Base-by-base conservation (phyloP, 345 rosid species). In the Streptanthus diversifolius region DNA sequence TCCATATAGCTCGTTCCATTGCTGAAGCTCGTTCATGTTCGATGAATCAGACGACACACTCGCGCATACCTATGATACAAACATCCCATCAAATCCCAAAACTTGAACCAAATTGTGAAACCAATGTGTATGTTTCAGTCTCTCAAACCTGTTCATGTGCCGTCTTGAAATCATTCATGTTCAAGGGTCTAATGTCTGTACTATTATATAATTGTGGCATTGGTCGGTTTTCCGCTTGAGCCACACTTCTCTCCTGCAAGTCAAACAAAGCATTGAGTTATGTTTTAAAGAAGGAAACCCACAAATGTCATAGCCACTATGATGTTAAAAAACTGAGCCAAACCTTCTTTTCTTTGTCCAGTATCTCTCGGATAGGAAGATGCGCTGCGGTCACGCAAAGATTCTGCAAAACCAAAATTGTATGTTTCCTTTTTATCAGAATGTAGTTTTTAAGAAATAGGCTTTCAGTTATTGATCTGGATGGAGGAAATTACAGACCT, bases 1-100 rank as follows among this genome's bases (percentile, higher is more conserved):
- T 37, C 99, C 99, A 13, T 95, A 95, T 9, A 95, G 72, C 56
- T 95, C 97, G 59, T 95, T 95, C 99, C 99, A 95, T 56, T 90
- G 92, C 35, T 88, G 86, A 17, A 95, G 90, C 80, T 95, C 99
- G 22, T 78, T 95, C 96, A 91, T 95, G 66, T 87, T 95, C 30
- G 86, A 69, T 5, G 99, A 95, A 77, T 95, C 99, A 0, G 96
- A 84, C 30, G 99, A 87, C 63, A 95, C 98, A 39, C 99, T 95
- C n/a, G 99, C 99, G n/a, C 95, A 91, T 12, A 95, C 99, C 99
- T 95, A 59, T 22, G 67, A 75, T 63, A 76, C 17, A 30, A 10
- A 3, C 49, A 7, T 2, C 1, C 41, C 6, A 18, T 24, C 35
- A 10, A 2, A 10, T 13, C n/a, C 53, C 40, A 30, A 17, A 4